These are phyloP conservation scores for Pleurotus citrinopileatus DNA, from an alignment of 768 basidiomycete genomes.

Conservation along the genomic window DNA sequence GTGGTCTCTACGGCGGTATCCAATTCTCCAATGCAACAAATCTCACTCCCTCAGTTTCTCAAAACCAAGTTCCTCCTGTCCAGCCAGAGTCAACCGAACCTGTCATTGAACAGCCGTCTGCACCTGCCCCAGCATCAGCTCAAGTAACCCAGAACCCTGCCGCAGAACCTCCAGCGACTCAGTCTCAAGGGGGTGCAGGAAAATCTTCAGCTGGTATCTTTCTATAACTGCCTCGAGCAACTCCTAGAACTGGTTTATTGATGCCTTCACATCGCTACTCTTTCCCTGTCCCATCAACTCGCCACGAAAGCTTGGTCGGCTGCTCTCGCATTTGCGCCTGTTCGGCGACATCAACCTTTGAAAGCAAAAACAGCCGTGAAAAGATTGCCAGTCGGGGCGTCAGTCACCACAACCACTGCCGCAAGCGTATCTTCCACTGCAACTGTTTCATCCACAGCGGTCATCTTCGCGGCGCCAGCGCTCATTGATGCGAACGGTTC, in stretches of 20 bases:
- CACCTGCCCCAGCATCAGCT: constrained; percentile 15
- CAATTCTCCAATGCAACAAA: constrained; percentile 74
- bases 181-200: constrained; percentile 29
- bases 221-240: constrained; percentile 41
- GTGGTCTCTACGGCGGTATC: constrained; percentile 84
- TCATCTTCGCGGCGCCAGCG: constrained; percentile 69
- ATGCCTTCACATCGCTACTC: constrained; percentile 29
- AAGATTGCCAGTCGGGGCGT: constrained; percentile 62
- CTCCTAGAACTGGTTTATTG: constrained; percentile 56
- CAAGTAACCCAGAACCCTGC: constrained; percentile 20
- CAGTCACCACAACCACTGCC: constrained; percentile 41
- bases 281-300: constrained; percentile 25
- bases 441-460: constrained; percentile 52
- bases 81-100: constrained; percentile 17
- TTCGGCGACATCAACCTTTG: constrained; percentile 54
- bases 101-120: constrained; percentile 10
- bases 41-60: constrained; percentile 41
- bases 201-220: constrained; percentile 59
- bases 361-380: constrained; percentile 56
- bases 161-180: constrained; percentile 17
- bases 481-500: constrained; percentile 35
- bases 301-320: constrained; percentile 82
- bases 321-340: constrained; percentile 84
- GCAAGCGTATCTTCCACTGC: constrained; percentile 14
- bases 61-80: constrained; percentile 20